These are phyloP conservation scores for Syzygium aromaticum DNA, from an alignment of 345 rosid genomes.

Conservation along the genomic window DNA sequence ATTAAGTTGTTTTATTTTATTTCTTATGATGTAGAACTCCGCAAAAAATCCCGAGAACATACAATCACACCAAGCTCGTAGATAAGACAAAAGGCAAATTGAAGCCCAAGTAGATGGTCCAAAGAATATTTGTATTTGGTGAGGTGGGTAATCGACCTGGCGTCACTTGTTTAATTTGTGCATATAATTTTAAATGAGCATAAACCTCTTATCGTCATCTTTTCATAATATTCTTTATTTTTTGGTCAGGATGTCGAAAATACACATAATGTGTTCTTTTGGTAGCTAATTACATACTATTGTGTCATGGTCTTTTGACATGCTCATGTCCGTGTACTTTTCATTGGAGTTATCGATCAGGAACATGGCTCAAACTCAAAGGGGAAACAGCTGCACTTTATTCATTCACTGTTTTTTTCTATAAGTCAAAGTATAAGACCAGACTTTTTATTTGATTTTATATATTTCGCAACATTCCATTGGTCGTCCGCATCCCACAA, in stretches of 20 bases:
- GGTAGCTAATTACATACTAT: background rate
- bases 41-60: background rate
- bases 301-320: background rate
- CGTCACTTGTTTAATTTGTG: background rate
- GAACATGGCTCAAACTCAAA: background rate
- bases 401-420: background rate
- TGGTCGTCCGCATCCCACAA: background rate
- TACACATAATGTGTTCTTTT: background rate
- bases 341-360: background rate
- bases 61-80: background rate
- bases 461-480: background rate
- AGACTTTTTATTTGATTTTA: background rate
- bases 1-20: background rate
- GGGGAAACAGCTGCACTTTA: background rate
- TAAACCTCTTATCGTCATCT: background rate
- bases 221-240: background rate
- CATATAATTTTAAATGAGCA: background rate
- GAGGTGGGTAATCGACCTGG: background rate
- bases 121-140: background rate
- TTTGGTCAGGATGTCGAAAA: too few relatives aligned
- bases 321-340: background rate
- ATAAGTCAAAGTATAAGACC: background rate
- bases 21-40: background rate
- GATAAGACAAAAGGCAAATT: background rate
- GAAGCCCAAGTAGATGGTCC: background rate